Conservation (phyloP, 352 stramenopile species). For the Pythium dissimile region DNA sequence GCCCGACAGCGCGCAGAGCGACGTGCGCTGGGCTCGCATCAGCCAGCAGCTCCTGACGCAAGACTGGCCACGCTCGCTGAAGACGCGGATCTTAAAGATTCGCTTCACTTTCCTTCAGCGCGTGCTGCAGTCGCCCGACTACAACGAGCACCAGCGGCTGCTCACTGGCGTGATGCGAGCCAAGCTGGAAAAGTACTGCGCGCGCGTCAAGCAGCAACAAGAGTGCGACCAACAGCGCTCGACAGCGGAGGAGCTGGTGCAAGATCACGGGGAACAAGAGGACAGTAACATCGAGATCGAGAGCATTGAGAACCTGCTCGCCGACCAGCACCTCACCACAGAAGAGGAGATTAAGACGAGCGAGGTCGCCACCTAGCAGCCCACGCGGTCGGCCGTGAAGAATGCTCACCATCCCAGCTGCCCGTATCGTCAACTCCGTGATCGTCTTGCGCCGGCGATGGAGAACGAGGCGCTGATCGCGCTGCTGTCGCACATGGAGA, state of each 20-base stretch:
- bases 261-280: neutral
- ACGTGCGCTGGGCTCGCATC: neutral
- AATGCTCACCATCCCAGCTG: too few species aligned
- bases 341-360: too few species aligned
- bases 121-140: neutral
- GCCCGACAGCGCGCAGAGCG: neutral
- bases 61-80: neutral
- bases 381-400: too few species aligned
- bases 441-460: too few species aligned
- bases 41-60: neutral
- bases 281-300: neutral
- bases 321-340: too few species aligned
- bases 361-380: too few species aligned
- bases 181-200: neutral
- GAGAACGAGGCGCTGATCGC: neutral
- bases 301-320: too few species aligned
- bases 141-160: neutral
- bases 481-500: neutral
- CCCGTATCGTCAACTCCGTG: too few species aligned
- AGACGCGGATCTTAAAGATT: neutral
- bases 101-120: neutral
- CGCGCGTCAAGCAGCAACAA: neutral
- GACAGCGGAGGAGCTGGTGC: neutral
- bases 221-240: neutral
- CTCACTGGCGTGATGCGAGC: neutral